phyloP scores from a whole-genome alignment of 306 rosid genomes.

The Cucumis sativus region Cucumber_9930_V3 NC_026658.2:20349001-20349500 shows the following conservation, averaged over 20 bases:
- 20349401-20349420: conserved; percentile 31
- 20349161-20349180: neutral
- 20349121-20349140: neutral
- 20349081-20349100: neutral
- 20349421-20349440: conserved; percentile 47
- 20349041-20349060: neutral
- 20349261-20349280: neutral
- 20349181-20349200: neutral
- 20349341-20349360: conserved; percentile 51
- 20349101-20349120: neutral
- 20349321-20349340: conserved; percentile 19
- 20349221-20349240: neutral
- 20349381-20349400: conserved; percentile 29
- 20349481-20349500: conserved; percentile 51
- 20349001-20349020: neutral
- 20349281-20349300: neutral
- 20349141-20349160: neutral
- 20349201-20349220: neutral
- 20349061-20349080: neutral
- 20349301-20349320: neutral
- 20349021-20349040: neutral
- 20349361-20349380: conserved; percentile 51
- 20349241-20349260: neutral
- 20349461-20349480: conserved; percentile 64
- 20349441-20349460: conserved; percentile 24